A percentile compares a stretch with the other conserved stretches of the same genome.
Conservation (phyloP, 768 basidiomycete genomes). For the Crepidotus variabilis region DNA sequence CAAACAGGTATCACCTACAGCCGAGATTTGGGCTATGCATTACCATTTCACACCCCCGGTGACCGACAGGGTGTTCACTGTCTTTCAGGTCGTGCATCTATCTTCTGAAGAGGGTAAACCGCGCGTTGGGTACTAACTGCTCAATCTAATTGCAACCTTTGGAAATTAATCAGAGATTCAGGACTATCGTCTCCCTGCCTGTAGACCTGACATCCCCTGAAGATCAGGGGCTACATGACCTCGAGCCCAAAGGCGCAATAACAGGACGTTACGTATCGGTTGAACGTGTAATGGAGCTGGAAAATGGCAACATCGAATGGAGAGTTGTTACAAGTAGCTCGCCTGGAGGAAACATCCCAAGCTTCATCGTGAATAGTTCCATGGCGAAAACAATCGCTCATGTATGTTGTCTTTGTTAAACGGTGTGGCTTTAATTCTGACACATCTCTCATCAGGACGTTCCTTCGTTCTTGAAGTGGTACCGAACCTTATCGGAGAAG, state of each 20-base stretch:
- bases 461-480: constrained; percentile 68
- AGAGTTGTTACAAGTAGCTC: constrained; percentile 76
- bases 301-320: constrained; percentile 68
- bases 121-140: constrained; percentile 46
- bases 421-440: background rate
- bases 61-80: constrained; percentile 74
- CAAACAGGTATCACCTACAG: constrained; percentile 58
- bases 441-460: constrained; percentile 50
- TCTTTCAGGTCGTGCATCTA: constrained; percentile 60
- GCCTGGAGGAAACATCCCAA: constrained; percentile 66
- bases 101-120: constrained; percentile 36
- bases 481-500: constrained; percentile 26
- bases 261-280: constrained; percentile 69
- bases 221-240: constrained; percentile 52
- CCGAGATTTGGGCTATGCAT: constrained; percentile 66
- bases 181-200: constrained; percentile 61
- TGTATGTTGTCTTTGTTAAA: constrained; percentile 31
- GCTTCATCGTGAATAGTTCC: constrained; percentile 55
- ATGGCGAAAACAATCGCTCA: constrained; percentile 62
- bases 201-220: constrained; percentile 52
- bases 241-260: constrained; percentile 57
- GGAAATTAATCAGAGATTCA: constrained; percentile 20
- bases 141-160: too few relatives aligned
- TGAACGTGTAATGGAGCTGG: constrained; percentile 61
- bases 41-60: constrained; percentile 72